Evolutionary conservation across 208 protist genomes (phyloP).

Genomic region (Crithidia mellificae): DNA sequence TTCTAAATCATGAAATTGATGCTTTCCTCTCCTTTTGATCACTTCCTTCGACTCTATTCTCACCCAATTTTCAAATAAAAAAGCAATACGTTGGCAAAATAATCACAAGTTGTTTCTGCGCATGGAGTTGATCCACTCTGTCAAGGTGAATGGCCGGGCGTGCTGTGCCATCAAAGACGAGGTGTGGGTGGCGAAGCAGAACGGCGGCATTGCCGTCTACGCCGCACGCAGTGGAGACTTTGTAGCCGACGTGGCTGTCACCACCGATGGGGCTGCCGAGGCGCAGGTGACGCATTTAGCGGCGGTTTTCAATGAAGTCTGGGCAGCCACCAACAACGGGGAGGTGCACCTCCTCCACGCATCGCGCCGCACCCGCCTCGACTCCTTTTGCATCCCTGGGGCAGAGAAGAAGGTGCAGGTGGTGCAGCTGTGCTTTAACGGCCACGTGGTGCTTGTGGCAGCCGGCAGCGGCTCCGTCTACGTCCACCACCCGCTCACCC

Average conservation of each 20-base stretch:
- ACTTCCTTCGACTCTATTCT: no score
- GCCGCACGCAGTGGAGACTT: conserved; percentile 29
- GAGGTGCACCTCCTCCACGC: conserved; percentile 51
- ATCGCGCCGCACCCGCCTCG: conserved; percentile 11
- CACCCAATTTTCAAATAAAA: no score
- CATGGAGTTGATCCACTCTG: conserved; percentile 27
- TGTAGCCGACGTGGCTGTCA: conserved; percentile 32
- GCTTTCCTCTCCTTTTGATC: no score
- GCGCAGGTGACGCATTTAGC: conserved; percentile 42
- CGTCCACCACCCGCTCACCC: conserved; percentile 47
- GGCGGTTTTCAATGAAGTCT: conserved; percentile 63
- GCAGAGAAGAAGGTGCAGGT: conserved; percentile 47
- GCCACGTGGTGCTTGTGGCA: conserved; percentile 44
- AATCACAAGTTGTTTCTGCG: no score
- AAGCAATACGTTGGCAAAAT: no score
- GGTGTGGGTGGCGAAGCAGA: conserved; percentile 70
- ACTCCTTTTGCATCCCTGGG: conserved; percentile 35
- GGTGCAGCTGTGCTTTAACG: conserved; percentile 61
- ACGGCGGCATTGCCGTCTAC: conserved; percentile 58
- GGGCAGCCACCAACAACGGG: conserved; percentile 50
- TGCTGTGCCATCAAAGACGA: conserved; percentile 61
- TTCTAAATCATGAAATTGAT: no score
- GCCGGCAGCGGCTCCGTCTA: conserved; percentile 53
- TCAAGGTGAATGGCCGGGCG: conserved; percentile 40
- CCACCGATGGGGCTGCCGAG: conserved; percentile 8